These are phyloP conservation scores for Calonectria henricotiae DNA, from an alignment of 2,329 filamentous ascomycete genomes.

Conservation along the genomic window DNA sequence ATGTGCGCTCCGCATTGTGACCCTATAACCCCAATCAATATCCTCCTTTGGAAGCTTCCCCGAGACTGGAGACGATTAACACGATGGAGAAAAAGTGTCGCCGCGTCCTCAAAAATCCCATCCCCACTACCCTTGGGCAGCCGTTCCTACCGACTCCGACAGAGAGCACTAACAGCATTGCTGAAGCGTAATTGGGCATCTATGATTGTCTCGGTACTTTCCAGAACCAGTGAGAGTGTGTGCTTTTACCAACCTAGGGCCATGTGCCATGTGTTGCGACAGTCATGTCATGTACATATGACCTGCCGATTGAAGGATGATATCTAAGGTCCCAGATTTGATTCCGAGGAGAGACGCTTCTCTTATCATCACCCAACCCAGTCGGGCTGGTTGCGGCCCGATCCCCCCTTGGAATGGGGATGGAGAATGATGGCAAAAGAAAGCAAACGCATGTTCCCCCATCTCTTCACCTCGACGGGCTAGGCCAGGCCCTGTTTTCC, in stretches of 20 bases:
- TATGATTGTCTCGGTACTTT: constrained; percentile 10
- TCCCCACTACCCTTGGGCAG: constrained; percentile 21
- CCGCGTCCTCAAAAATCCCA: constrained; percentile 7
- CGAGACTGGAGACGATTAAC: constrained; percentile 23
- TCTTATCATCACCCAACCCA: constrained; percentile 29
- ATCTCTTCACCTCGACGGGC: constrained; percentile 21
- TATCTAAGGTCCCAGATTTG: constrained; percentile 12
- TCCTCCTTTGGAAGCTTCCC: constrained; percentile 25
- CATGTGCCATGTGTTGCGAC: constrained; percentile 16
- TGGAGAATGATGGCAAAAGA: constrained; percentile 11
- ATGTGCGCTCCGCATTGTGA: background rate
- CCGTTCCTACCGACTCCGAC: constrained; percentile 25
- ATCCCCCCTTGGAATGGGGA: constrained; percentile 28
- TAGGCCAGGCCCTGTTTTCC: constrained; percentile 29
- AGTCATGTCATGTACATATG: constrained; percentile 28
- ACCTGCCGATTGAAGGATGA: constrained; percentile 25
- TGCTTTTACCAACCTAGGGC: constrained; percentile 9
- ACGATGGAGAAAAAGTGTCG: background rate
- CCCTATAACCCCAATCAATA: background rate
- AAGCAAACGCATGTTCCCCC: constrained; percentile 25
- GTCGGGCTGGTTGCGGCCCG: constrained; percentile 33
- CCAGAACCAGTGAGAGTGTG: constrained; percentile 30
- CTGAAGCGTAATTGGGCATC: constrained; percentile 24
- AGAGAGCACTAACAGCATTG: constrained; percentile 22
- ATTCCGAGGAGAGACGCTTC: background rate